Conservation (phyloP, 1,139 yeast genomes). For the Blastobotrys niveus region DNA sequence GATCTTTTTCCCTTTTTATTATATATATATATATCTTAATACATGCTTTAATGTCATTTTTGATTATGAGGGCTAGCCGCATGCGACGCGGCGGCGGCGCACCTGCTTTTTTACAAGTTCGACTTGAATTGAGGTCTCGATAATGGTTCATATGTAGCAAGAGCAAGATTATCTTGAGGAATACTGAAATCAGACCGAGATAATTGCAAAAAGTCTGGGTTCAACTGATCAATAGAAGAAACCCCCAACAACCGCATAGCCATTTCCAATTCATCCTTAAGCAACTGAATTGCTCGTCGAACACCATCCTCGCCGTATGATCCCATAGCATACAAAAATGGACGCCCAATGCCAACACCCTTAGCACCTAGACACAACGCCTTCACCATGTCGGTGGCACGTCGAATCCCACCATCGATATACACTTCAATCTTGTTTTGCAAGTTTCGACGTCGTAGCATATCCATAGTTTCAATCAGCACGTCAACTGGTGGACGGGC, state of each 20-base stretch:
- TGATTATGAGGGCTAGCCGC: too few relatives aligned
- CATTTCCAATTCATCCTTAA: conserved; percentile 79
- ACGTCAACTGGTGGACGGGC: conserved; percentile 65
- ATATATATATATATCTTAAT: too few relatives aligned
- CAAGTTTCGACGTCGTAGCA: conserved; percentile 43
- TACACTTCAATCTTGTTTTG: conserved; percentile 56
- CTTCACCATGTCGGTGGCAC: conserved; percentile 67
- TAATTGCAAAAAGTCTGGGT: conserved; percentile 49
- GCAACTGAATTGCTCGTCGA: conserved; percentile 62
- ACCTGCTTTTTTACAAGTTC: conserved; percentile 26
- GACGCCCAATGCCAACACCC: conserved; percentile 74
- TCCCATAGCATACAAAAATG: conserved; percentile 70
- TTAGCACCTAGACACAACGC: conserved; percentile 72
- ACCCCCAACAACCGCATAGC: conserved; percentile 86
- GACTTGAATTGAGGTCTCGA: conserved; percentile 30
- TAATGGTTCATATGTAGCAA: conserved; percentile 40
- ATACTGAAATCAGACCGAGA: conserved; percentile 34
- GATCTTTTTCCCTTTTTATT: too few relatives aligned
- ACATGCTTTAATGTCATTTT: too few relatives aligned
- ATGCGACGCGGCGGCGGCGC: too few relatives aligned
- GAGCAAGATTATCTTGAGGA: conserved; percentile 45
- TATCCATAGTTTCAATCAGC: conserved; percentile 57
- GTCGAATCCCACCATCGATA: conserved; percentile 69
- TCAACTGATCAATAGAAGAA: conserved; percentile 55
- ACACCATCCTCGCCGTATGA: conserved; percentile 79